These are phyloP conservation scores for Tuber borchii DNA, from an alignment of 495 filamentous ascomycete genomes.

Conservation along the genomic window DNA sequence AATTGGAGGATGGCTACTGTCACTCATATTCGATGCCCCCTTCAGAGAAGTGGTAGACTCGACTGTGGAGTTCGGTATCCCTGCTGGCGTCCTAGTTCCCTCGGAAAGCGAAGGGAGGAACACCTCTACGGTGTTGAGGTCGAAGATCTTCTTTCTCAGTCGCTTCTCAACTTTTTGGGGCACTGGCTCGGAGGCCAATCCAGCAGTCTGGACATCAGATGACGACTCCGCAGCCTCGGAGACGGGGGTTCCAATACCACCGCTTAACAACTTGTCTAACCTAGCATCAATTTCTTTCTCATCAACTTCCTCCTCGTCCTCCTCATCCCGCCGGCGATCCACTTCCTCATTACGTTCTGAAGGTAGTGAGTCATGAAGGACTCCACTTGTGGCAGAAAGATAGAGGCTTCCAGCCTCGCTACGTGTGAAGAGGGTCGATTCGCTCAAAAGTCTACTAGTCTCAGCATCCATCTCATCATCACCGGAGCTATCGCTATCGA, in stretches of 20 bases:
- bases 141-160: conserved; percentile 42
- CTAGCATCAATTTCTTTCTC: conserved; percentile 35
- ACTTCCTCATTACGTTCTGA: conserved; percentile 20
- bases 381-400: conserved; percentile 63
- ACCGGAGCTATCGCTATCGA: conserved; percentile 44
- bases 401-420: conserved; percentile 96
- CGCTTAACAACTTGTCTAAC: conserved; percentile 24
- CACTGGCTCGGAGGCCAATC: conserved; percentile 29
- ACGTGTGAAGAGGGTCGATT: conserved; percentile 78
- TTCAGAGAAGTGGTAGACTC: conserved; percentile 4
- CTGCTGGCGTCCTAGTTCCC: conserved; percentile 9
- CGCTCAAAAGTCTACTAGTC: conserved; percentile 38
- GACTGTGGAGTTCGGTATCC: background rate
- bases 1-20: conserved; percentile 47
- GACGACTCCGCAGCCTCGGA: background rate
- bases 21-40: conserved; percentile 7
- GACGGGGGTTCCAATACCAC: conserved; percentile 2
- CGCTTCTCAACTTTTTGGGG: conserved; percentile 7
- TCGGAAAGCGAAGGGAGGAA: conserved; percentile 39
- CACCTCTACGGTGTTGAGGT: conserved; percentile 39
- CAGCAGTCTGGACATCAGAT: conserved; percentile 9
- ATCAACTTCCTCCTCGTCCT: conserved; percentile 36
- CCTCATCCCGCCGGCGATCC: conserved; percentile 21
- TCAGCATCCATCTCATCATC: conserved; percentile 45
- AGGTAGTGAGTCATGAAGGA: conserved; percentile 15